Percentiles rank a stretch among this genome's conserved stretches.
phyloP scores from a whole-genome alignment of 2,329 filamentous ascomycete genomes.

The Aspergillus unguis region DNA sequence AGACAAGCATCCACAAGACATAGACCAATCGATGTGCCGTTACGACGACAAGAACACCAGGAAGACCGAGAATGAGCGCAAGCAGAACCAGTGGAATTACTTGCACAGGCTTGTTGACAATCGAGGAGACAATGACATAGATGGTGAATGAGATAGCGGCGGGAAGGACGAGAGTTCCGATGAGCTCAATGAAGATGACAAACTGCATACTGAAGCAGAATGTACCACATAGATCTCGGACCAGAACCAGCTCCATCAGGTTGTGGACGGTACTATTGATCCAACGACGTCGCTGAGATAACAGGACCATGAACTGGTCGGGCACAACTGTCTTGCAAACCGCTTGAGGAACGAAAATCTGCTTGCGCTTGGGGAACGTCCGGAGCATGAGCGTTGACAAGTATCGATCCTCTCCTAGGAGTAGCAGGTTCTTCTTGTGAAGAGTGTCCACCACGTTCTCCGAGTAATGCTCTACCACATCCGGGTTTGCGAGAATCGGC shows the following conservation, averaged over 20 bases:
- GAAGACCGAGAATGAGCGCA: constrained; percentile 86
- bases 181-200: constrained; percentile 89
- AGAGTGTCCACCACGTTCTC: constrained; percentile 98
- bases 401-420: constrained; percentile 91
- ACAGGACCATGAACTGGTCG: constrained; percentile 82
- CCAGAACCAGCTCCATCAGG: constrained; percentile 92
- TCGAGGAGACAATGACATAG: constrained; percentile 88
- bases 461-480: constrained; percentile 98
- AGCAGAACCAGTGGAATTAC: constrained; percentile 88
- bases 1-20: constrained; percentile 95
- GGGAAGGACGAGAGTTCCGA: constrained; percentile 90
- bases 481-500: constrained; percentile 94
- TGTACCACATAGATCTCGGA: constrained; percentile 92
- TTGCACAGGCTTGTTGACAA: constrained; percentile 71
- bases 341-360: constrained; percentile 96
- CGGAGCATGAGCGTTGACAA: constrained; percentile 96
- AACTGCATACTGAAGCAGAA: constrained; percentile 99
- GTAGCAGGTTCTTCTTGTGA: constrained; percentile 92
- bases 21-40: constrained; percentile 93
- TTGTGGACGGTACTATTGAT: constrained; percentile 99
- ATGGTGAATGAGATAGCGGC: constrained; percentile 96
- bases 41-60: constrained; percentile 83
- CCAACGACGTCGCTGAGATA: constrained; percentile 95
- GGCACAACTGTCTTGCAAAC: constrained; percentile 98
- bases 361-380: constrained; percentile 98